phyloP scores from a whole-genome alignment of 169 alveolate genomes.

The Plasmodium gonderi region DNA sequence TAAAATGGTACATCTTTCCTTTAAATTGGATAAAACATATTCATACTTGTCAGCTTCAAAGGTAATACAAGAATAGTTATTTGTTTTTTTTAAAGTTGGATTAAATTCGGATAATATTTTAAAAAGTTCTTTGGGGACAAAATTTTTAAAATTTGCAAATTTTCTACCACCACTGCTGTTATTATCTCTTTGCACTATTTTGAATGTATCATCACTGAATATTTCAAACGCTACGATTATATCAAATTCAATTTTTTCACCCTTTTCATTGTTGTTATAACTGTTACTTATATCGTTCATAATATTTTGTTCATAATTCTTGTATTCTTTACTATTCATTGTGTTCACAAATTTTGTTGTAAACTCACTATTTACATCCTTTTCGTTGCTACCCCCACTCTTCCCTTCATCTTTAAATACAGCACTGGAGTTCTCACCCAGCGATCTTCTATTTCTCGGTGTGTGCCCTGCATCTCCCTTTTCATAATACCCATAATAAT shows the following conservation, averaged over 20 bases:
- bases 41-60: constrained; percentile 79
- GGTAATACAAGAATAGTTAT: constrained; percentile 64
- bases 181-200: constrained; percentile 64
- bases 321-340: constrained; percentile 60
- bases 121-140: constrained; percentile 57
- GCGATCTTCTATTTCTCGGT: neutral
- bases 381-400: neutral
- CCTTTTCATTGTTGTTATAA: constrained; percentile 7
- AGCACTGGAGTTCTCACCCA: neutral
- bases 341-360: neutral
- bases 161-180: constrained; percentile 30
- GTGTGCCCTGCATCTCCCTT: neutral
- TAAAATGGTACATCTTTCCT: constrained; percentile 67
- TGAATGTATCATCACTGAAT: constrained; percentile 29
- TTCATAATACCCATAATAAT: neutral
- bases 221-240: constrained; percentile 71
- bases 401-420: neutral
- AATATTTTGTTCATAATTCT: constrained; percentile 1
- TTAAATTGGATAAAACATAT: constrained; percentile 73
- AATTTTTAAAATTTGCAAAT: constrained; percentile 48
- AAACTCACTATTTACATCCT: neutral
- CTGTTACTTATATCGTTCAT: constrained; percentile 37
- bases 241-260: constrained; percentile 43
- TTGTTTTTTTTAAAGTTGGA: constrained; percentile 31
- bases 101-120: constrained; percentile 52